phyloP scores from a whole-genome alignment of 257 asterid genomes.

The Fraxinus cuspidata region DNA sequence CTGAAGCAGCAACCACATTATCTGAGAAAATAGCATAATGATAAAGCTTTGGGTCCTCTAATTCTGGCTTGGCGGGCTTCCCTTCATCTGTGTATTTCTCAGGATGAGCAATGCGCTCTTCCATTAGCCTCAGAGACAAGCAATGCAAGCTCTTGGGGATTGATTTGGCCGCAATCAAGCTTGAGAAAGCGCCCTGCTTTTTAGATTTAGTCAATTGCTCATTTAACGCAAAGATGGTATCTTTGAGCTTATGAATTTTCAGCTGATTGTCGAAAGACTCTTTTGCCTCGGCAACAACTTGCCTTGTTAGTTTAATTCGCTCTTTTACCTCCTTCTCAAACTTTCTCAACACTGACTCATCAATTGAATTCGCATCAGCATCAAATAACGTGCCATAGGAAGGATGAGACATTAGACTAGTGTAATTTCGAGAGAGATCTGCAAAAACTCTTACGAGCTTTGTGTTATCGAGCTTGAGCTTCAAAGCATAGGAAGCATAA shows the following conservation, averaged over 20 bases:
- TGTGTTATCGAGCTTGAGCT: slow-evolving; percentile 58
- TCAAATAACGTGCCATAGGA: slow-evolving; percentile 29
- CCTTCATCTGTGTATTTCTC: slow-evolving; percentile 49
- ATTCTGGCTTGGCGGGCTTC: slow-evolving; percentile 39
- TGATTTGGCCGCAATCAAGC: slow-evolving; percentile 61
- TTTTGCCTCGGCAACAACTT: slow-evolving; percentile 49
- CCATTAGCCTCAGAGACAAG: slow-evolving; percentile 53
- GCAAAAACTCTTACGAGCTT: slow-evolving; percentile 48
- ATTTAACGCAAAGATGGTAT: slow-evolving; percentile 47
- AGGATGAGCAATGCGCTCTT: slow-evolving; percentile 40
- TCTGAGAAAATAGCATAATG: slow-evolving; percentile 62
- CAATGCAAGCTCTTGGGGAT: slow-evolving; percentile 59
- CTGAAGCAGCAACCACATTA: slow-evolving; percentile 58
- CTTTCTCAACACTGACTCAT: slow-evolving; percentile 38
- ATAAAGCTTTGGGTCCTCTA: slow-evolving; percentile 51
- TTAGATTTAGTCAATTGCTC: slow-evolving; percentile 48
- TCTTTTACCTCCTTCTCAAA: slow-evolving; percentile 59
- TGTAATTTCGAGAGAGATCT: slow-evolving; percentile 44
- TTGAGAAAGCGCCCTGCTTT: slow-evolving; percentile 56
- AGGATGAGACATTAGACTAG: slow-evolving; percentile 36
- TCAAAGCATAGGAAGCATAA: slow-evolving; percentile 51
- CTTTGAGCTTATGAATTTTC: slow-evolving; percentile 55
- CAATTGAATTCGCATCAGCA: slow-evolving; percentile 32
- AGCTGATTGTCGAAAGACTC: slow-evolving; percentile 54
- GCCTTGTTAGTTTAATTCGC: slow-evolving; percentile 42